These are phyloP conservation scores for Phialophora macrospora DNA, from an alignment of 2,329 filamentous ascomycete genomes.

Conservation along the genomic window DNA sequence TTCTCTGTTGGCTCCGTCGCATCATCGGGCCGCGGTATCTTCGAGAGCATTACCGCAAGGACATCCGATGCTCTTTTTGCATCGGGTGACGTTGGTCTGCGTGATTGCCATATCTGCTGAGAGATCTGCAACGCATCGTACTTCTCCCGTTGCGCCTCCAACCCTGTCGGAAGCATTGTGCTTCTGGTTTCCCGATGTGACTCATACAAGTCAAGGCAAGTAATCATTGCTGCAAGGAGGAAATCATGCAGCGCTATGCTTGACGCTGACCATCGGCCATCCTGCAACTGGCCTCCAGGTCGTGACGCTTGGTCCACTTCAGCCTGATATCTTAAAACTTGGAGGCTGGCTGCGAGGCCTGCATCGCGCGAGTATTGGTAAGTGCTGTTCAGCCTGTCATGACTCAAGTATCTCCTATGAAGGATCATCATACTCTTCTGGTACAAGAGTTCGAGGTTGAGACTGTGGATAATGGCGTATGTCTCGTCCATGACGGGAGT, in stretches of 20 bases:
- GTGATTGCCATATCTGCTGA: slow-evolving; percentile 19
- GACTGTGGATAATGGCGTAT: slow-evolving; percentile 56
- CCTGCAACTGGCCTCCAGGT: slow-evolving; percentile 59
- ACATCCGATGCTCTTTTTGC: slow-evolving; percentile 17
- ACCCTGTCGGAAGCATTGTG: not conserved
- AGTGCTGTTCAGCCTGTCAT: slow-evolving; percentile 44
- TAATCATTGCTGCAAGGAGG: slow-evolving; percentile 64
- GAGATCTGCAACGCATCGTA: slow-evolving; percentile 17
- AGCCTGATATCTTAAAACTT: slow-evolving; percentile 56
- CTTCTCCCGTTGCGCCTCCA: slow-evolving; percentile 1
- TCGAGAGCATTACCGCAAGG: slow-evolving; percentile 19
- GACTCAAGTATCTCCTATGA: slow-evolving; percentile 57
- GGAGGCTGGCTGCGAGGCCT: slow-evolving; percentile 55
- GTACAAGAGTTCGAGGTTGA: slow-evolving; percentile 58
- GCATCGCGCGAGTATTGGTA: slow-evolving; percentile 52
- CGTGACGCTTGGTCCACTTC: slow-evolving; percentile 56
- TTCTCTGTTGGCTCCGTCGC: not conserved
- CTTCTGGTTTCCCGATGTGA: slow-evolving; percentile 7
- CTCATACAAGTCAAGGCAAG: slow-evolving; percentile 54
- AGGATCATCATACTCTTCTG: slow-evolving; percentile 58
- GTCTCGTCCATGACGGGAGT: slow-evolving; percentile 55
- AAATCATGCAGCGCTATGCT: slow-evolving; percentile 65
- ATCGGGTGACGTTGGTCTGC: slow-evolving; percentile 1
- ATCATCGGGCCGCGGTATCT: slow-evolving; percentile 15
- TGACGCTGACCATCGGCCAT: slow-evolving; percentile 61